Percentiles rank a stretch among this genome's conserved stretches.
phyloP scores from a whole-genome alignment of 108 stramenopile genomes.

The Pseudonitzschia pungens region DNA sequence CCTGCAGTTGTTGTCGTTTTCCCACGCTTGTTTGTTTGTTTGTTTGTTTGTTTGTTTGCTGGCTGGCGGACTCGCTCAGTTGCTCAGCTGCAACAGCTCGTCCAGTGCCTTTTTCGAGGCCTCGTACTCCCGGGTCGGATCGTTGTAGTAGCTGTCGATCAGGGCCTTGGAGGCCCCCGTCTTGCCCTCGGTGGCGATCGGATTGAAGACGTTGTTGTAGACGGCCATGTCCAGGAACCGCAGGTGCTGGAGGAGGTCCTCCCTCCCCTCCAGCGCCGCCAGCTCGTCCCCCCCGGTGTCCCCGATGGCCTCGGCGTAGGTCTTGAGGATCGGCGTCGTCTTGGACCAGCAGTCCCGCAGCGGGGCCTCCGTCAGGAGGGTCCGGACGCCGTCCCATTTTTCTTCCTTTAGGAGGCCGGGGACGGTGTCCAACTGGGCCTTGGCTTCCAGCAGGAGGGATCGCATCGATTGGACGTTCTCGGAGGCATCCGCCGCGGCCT shows the following conservation, averaged over 20 bases:
- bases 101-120: conserved; percentile 57
- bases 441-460: conserved; percentile 38
- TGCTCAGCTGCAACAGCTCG: conserved; percentile 30
- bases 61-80: background rate
- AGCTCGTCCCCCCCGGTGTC: conserved; percentile 74
- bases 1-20: no score
- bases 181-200: conserved; percentile 63
- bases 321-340: conserved; percentile 18
- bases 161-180: conserved; percentile 72
- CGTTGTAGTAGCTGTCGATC: conserved; percentile 73
- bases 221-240: conserved; percentile 85
- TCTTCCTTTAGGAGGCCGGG: conserved; percentile 69
- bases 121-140: conserved; percentile 73
- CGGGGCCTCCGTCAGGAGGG: conserved; percentile 55
- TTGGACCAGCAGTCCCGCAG: conserved; percentile 34
- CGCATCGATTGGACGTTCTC: background rate
- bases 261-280: conserved; percentile 65
- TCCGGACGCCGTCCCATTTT: conserved; percentile 83
- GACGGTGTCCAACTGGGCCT: conserved; percentile 52
- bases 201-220: conserved; percentile 87
- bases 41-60: background rate
- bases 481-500: background rate
- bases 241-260: conserved; percentile 70
- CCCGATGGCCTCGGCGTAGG: conserved; percentile 65
- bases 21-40: no score